Conservation (phyloP, 225 moss, liverwort and hornwort species). For the Physcomitrium patens region DNA sequence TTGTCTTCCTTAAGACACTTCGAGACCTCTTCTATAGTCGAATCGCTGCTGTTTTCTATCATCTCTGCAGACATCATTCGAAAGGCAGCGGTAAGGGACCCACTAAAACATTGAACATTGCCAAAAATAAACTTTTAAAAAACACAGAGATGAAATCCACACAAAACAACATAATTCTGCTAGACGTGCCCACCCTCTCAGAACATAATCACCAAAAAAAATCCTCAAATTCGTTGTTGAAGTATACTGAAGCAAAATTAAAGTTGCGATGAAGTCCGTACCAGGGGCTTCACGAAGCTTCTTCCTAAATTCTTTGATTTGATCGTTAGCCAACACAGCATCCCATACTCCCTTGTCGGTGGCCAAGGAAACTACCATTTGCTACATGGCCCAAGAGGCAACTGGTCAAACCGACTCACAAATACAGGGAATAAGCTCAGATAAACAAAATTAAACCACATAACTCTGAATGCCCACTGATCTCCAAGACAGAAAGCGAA, state of each 20-base stretch:
- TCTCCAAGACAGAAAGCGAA: too few relatives aligned
- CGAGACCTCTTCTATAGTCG: constrained; percentile 27
- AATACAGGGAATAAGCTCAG: neutral
- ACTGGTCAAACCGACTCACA: neutral
- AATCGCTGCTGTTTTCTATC: constrained; percentile 40
- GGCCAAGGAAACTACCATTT: constrained; percentile 86
- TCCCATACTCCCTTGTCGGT: constrained; percentile 90
- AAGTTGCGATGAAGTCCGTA: constrained; percentile 6
- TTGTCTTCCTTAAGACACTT: constrained; percentile 28
- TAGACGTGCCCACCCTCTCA: too few relatives aligned
- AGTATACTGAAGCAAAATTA: neutral
- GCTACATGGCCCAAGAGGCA: constrained; percentile 37
- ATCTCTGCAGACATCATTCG: constrained; percentile 34
- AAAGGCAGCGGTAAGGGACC: constrained; percentile 1
- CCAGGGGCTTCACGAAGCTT: constrained; percentile 67
- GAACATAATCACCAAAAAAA: too few relatives aligned
- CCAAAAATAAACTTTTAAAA: neutral
- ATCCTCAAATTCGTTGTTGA: too few relatives aligned
- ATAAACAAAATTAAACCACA: neutral
- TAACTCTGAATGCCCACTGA: neutral
- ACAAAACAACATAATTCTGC: too few relatives aligned
- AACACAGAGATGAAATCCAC: too few relatives aligned
- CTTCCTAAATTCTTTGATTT: constrained; percentile 89
- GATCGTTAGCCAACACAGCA: constrained; percentile 84
- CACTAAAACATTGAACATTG: neutral